Conservation (phyloP, 108 stramenopile species). For the Discostella stelligeroides region DNA sequence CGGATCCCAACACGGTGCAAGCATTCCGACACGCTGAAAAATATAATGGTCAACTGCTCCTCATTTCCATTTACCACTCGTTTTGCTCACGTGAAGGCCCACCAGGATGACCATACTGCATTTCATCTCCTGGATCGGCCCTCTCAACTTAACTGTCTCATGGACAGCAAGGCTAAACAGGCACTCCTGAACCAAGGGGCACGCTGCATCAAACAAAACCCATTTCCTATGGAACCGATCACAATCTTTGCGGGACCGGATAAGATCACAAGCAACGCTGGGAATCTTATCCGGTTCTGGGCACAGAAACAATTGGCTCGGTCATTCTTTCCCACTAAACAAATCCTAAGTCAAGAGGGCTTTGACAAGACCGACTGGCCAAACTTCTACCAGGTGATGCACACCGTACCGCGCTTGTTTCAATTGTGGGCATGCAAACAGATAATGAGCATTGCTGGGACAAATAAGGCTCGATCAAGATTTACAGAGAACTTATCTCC, state of each 20-base stretch:
- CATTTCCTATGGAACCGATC: conserved; percentile 20
- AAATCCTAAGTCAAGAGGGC: neutral
- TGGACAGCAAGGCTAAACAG: conserved; percentile 5
- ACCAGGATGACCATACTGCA: conserved; percentile 13
- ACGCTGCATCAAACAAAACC: neutral
- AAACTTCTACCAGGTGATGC: neutral
- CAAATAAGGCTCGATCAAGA: conserved; percentile 9
- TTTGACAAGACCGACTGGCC: conserved; percentile 12
- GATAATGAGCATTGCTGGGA: too few species aligned
- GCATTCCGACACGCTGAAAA: too few species aligned
- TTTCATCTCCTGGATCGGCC: neutral
- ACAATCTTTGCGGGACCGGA: conserved; percentile 4
- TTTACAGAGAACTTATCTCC: too few species aligned
- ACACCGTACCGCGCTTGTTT: too few species aligned
- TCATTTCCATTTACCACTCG: neutral
- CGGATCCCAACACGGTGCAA: conserved; percentile 7
- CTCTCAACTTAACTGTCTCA: too few species aligned
- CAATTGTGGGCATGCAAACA: too few species aligned
- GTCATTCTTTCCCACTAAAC: neutral
- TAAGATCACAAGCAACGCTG: conserved; percentile 17
- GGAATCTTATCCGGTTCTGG: too few species aligned
- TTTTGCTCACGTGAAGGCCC: conserved; percentile 15
- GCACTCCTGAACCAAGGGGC: neutral
- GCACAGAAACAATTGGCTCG: neutral
- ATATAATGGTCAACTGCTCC: conserved; percentile 12